Evolutionary conservation across 371 early-diverging fungal genomes (phyloP), one percentile per base, ranked within the genome.

Genomic region (Mortierella sp.): DNA sequence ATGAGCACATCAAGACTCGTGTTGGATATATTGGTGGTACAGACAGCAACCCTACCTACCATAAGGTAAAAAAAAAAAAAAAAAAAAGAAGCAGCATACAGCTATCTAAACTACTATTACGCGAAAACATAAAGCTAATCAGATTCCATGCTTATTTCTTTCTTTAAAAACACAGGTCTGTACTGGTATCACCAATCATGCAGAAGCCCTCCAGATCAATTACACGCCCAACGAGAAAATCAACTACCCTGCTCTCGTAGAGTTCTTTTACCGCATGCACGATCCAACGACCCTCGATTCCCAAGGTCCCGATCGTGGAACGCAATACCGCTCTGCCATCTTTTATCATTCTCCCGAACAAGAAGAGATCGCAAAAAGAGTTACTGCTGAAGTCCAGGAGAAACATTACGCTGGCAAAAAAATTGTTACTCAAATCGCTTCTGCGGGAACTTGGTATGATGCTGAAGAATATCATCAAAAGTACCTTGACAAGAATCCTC

Each of bases 401-500:
- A 86, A 89, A 63, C 90, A 90, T 72, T 90, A 87, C 62, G 81
- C 86, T 55, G 91, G 84, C 3, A 75, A 85, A 41, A 82, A 85
- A 11, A 93, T 96, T 52, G 92, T 90, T 4, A 96, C 96, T 0
- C 86, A 94, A 68, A 93, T 96, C 64, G 88, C 87, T 21, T 90
- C 92, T 1, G 92, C 94, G 0, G 84, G 83, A 11, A 81, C 72
- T n/a, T 98, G 94, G 84, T 96, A 88, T 74, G 89, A 92, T 64
- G 99, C 96, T 19, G 98, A 98, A 81, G 91, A 87, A 0, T 96
- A 96, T 83, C 99, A 98, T 74, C 95, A 95, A 83, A 83, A 87
- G 70, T 97, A 97, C 64, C 81, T 97, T 58, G 91, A 88, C 50
- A 91, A 90, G 68, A 88, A 92, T 64, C 86, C 77, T 40, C 5